Percentiles rank a stretch among this genome's conserved stretches.
Conservation (phyloP, 2,329 filamentous ascomycete species). For the Alternaria solani region DNA sequence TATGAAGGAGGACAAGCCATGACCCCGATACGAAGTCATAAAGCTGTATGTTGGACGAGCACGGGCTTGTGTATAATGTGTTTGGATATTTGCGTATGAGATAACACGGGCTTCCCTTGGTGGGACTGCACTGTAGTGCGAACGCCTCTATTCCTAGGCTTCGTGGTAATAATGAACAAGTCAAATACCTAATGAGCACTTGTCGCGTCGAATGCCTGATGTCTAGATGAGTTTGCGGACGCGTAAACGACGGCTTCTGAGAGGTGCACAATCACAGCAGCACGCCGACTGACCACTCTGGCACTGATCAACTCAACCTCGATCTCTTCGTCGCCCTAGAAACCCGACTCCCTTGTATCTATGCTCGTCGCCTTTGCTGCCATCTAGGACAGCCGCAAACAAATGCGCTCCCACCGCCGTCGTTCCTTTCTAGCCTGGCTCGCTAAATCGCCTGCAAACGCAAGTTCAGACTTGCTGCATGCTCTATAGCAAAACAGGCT, state of each 20-base stretch:
- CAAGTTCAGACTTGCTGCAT: slow-evolving; percentile 1
- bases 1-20: slow-evolving; percentile 12
- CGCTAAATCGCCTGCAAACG: slow-evolving; percentile 1
- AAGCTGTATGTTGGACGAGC: slow-evolving; percentile 7
- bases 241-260: too few species aligned
- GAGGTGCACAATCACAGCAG: fast-evolving
- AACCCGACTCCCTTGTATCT: neutral
- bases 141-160: slow-evolving; percentile 36
- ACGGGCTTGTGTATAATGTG: slow-evolving; percentile 39
- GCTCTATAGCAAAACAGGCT: neutral
- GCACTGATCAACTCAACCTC: neutral
- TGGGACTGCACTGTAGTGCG: slow-evolving; percentile 35
- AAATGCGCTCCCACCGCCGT: neutral
- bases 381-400: neutral
- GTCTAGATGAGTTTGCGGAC: neutral
- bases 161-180: slow-evolving; percentile 44
- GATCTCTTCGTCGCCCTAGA: neutral
- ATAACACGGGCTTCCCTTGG: slow-evolving; percentile 24
- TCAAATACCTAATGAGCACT: slow-evolving; percentile 18
- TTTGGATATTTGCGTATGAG: slow-evolving; percentile 32
- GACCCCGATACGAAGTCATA: slow-evolving; percentile 13
- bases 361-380: neutral
- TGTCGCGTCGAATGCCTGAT: neutral
- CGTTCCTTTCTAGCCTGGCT: neutral
- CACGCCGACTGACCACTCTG: neutral